phyloP scores from a whole-genome alignment of 176 grass and related monocot species.

The Juncus inflexus region DNA sequence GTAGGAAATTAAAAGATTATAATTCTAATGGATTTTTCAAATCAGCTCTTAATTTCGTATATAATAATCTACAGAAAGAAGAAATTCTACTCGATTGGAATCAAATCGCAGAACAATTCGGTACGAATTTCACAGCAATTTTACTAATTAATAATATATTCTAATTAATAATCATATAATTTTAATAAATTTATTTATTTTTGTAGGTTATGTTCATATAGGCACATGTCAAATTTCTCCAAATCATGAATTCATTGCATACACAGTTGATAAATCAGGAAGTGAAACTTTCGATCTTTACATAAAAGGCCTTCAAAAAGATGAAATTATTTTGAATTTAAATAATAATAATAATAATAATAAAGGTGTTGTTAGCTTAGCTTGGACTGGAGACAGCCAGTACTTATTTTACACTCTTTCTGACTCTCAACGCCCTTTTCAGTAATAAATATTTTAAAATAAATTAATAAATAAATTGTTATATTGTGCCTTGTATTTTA shows the following conservation, averaged over 20 bases:
- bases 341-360: not conserved
- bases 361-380: constrained; percentile 77
- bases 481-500: too few species aligned
- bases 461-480: too few species aligned
- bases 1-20: constrained; percentile 41
- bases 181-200: constrained; percentile 20
- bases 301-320: constrained; percentile 68
- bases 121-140: constrained; percentile 34
- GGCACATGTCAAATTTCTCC: constrained; percentile 80
- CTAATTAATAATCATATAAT: not conserved
- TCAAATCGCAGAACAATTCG: constrained; percentile 62
- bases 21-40: constrained; percentile 32
- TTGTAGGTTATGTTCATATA: constrained; percentile 89
- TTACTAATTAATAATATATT: constrained; percentile 1
- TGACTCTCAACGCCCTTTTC: constrained; percentile 68
- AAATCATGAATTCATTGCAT: constrained; percentile 84
- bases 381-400: constrained; percentile 60
- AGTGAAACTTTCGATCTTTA: constrained; percentile 79
- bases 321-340: constrained; percentile 42
- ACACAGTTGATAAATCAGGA: constrained; percentile 81
- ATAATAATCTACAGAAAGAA: constrained; percentile 38
- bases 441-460: constrained; percentile 43
- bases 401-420: constrained; percentile 71
- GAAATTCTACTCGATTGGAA: constrained; percentile 85
- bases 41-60: constrained; percentile 48